Evolutionary conservation across 1,284 basidiomycete genomes (phyloP).

Genomic region (Psilocybe mexicana): DNA sequence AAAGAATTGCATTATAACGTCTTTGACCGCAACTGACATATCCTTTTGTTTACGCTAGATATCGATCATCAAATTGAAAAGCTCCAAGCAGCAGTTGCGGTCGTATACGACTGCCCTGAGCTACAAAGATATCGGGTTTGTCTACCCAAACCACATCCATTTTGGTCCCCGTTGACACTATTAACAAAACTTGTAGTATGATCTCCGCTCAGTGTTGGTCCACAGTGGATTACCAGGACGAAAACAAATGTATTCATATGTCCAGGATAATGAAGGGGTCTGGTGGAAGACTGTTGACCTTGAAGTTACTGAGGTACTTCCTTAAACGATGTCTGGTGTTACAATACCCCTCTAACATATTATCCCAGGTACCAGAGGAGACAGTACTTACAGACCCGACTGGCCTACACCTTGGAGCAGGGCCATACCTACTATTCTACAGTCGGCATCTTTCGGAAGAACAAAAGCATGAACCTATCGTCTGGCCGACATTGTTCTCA

Average conservation of each 20-base stretch:
- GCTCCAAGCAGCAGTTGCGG: conserved; percentile 43
- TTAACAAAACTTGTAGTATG: conserved; percentile 50
- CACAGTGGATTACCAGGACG: conserved; percentile 75
- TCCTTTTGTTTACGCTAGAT: conserved; percentile 34
- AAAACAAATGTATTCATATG: conserved; percentile 74
- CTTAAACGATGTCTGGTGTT: not conserved
- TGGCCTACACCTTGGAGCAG: conserved; percentile 71
- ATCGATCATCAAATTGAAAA: conserved; percentile 50
- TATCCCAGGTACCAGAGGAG: conserved; percentile 62
- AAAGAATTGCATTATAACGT: conserved; percentile 12
- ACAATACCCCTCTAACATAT: not conserved
- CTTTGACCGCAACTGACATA: not conserved
- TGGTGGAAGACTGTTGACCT: conserved; percentile 85
- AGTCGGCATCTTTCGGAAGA: conserved; percentile 51
- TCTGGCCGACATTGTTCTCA: conserved; percentile 40
- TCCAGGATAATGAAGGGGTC: conserved; percentile 51
- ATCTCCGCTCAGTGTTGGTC: conserved; percentile 71
- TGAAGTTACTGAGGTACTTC: conserved; percentile 58
- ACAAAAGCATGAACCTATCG: conserved; percentile 31
- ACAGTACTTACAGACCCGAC: conserved; percentile 63
- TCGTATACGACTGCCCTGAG: conserved; percentile 59
- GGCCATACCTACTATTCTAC: conserved; percentile 74
- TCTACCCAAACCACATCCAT: conserved; percentile 6
- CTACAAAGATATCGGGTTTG: conserved; percentile 59
- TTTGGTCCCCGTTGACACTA: not conserved